phyloP scores from a whole-genome alignment of 139 green algal species.

The Micractinium conductrix region DNA sequence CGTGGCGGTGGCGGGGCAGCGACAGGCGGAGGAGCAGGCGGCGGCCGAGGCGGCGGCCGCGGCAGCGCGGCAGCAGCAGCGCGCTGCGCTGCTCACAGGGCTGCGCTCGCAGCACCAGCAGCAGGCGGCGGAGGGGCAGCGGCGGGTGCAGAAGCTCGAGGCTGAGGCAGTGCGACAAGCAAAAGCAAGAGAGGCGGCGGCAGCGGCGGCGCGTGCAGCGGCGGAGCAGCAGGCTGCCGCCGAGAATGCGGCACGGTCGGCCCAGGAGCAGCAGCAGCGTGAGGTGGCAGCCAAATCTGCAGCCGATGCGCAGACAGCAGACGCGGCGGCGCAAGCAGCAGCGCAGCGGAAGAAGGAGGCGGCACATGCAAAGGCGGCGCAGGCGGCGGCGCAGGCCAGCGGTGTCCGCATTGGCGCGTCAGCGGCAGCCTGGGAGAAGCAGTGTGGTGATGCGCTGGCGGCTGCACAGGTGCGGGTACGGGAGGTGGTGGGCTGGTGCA shows the following conservation, averaged over 20 bases:
- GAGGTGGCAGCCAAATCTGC: constrained; percentile 3
- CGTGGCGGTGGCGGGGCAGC: background rate
- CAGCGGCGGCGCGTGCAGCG: background rate
- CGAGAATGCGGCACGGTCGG: background rate
- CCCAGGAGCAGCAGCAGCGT: constrained; percentile 11
- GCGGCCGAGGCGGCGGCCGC: constrained; percentile 8
- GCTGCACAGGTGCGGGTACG: constrained; percentile 17
- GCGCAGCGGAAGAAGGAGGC: background rate
- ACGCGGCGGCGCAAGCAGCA: background rate
- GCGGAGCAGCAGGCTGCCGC: background rate
- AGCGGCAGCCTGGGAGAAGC: constrained; percentile 32
- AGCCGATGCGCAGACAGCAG: background rate
- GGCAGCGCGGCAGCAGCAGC: background rate
- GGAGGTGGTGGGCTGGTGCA: background rate
- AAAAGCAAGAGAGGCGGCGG: background rate
- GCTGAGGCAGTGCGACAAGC: constrained; percentile 6
- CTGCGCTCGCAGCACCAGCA: constrained; percentile 26
- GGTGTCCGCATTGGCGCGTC: constrained; percentile 26
- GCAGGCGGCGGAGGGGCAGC: constrained; percentile 3
- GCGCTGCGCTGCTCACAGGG: constrained; percentile 17
- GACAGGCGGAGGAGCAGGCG: background rate
- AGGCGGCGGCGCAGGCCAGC: background rate
- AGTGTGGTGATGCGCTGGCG: constrained; percentile 25
- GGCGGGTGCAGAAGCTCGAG: constrained; percentile 12
- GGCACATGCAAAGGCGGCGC: too few relatives aligned